Evolutionary conservation across 2,329 filamentous ascomycete species (phyloP).

Genomic region (Coniella lustricola): DNA sequence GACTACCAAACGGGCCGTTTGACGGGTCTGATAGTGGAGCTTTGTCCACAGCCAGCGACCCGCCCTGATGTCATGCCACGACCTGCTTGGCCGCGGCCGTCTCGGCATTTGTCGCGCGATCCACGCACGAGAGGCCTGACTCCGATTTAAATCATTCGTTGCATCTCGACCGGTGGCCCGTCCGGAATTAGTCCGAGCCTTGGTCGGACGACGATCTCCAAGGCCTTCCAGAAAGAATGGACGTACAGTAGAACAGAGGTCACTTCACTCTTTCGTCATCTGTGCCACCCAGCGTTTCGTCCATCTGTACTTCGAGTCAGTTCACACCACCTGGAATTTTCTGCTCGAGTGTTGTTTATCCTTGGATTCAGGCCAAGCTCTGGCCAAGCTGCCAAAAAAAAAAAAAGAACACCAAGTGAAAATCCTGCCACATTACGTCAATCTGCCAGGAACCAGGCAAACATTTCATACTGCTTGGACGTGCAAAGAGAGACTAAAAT

Average conservation of each 20-base stretch:
- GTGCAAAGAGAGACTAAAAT: not conserved
- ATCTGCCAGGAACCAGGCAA: not conserved
- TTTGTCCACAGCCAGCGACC: conserved; percentile 4
- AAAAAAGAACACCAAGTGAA: not conserved
- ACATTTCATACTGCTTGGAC: not conserved
- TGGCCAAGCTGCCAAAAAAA: not conserved
- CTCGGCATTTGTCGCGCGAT: conserved; percentile 11
- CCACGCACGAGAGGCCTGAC: conserved; percentile 1
- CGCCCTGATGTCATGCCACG: conserved; percentile 13
- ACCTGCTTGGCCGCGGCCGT: conserved; percentile 7
- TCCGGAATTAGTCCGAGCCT: conserved; percentile 13
- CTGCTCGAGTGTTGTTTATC: too few species aligned
- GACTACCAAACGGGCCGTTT: conserved; percentile 16
- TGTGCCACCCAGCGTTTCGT: not conserved
- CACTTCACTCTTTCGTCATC: conserved; percentile 2
- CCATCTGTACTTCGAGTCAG: conserved; percentile 2
- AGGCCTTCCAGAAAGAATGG: too few species aligned
- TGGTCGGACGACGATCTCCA: conserved; percentile 7
- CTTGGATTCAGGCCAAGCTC: too few species aligned
- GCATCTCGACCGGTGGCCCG: not conserved
- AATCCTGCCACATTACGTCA: not conserved
- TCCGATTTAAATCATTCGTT: conserved; percentile 14
- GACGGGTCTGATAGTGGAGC: conserved; percentile 10
- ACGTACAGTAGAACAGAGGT: not conserved
- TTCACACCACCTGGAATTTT: not conserved